phyloP scores from a whole-genome alignment of 139 green algal species.

The Dunaliella sp. region DNA sequence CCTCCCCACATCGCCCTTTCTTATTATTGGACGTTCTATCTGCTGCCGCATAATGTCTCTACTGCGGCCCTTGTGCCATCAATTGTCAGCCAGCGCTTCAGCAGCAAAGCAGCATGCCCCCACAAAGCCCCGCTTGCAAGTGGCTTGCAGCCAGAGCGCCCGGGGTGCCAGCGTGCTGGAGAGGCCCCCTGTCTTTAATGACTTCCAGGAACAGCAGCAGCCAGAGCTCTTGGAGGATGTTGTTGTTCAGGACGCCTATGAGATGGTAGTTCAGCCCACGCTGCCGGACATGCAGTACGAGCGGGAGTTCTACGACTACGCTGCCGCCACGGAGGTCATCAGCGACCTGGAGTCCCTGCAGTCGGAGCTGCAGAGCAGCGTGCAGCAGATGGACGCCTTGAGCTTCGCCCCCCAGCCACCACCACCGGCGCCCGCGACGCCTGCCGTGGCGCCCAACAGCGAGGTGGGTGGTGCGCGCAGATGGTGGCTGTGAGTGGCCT shows the following conservation, averaged over 20 bases:
- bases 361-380: not conserved
- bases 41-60: not conserved
- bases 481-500: too few species aligned
- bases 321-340: not conserved
- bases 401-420: not conserved
- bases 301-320: not conserved
- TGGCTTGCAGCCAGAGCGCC: not conserved
- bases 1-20: not conserved
- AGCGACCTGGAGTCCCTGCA: not conserved
- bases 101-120: not conserved
- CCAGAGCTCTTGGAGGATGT: not conserved
- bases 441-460: conserved; percentile 6
- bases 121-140: not conserved
- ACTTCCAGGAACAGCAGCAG: not conserved
- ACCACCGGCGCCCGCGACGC: not conserved
- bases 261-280: not conserved
- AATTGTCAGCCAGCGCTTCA: not conserved
- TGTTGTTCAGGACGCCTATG: not conserved
- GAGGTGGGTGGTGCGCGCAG: not conserved
- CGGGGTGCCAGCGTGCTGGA: not conserved
- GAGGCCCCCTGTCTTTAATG: not conserved
- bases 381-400: not conserved
- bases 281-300: not conserved
- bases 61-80: not conserved
- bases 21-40: not conserved